Conservation (phyloP, 2,329 filamentous ascomycete species). For the Malbranchea zuffiana region DNA sequence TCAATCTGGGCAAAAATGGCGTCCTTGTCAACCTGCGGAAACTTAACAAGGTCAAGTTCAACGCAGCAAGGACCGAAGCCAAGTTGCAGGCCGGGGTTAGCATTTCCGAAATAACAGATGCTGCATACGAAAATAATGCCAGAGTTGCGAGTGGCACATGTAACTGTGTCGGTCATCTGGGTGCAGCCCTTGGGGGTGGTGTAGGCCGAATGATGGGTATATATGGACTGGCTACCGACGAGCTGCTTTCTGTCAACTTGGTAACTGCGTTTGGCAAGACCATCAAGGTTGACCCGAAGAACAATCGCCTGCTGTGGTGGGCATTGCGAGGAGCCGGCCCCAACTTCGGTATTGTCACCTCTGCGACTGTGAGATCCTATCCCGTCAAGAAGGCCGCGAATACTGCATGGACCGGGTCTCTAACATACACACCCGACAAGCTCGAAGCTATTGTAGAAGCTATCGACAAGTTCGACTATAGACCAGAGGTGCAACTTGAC, state of each 20-base stretch:
- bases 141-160: background rate
- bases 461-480: slow-evolving; percentile 28
- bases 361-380: slow-evolving; percentile 23
- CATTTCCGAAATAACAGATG: background rate
- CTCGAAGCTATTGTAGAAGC: slow-evolving; percentile 27
- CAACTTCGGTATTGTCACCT: slow-evolving; percentile 40
- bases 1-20: slow-evolving; percentile 12
- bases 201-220: slow-evolving; percentile 41
- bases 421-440: slow-evolving; percentile 21
- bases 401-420: slow-evolving; percentile 18
- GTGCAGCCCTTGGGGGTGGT: slow-evolving; percentile 41
- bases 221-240: slow-evolving; percentile 19
- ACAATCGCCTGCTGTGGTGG: slow-evolving; percentile 41
- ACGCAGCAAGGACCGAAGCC: slow-evolving; percentile 17
- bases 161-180: background rate
- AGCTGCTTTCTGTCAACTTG: slow-evolving; percentile 16
- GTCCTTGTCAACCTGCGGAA: slow-evolving; percentile 23
- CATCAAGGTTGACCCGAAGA: slow-evolving; percentile 26
- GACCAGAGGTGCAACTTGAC: slow-evolving; percentile 28
- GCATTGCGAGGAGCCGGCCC: slow-evolving; percentile 43
- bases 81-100: background rate
- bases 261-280: slow-evolving; percentile 25
- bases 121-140: background rate
- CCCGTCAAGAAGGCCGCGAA: slow-evolving; percentile 18
- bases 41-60: slow-evolving; percentile 21